These are phyloP conservation scores for Paecilomyces formosus DNA, from an alignment of 2,329 filamentous ascomycete genomes.

Conservation along the genomic window DNA sequence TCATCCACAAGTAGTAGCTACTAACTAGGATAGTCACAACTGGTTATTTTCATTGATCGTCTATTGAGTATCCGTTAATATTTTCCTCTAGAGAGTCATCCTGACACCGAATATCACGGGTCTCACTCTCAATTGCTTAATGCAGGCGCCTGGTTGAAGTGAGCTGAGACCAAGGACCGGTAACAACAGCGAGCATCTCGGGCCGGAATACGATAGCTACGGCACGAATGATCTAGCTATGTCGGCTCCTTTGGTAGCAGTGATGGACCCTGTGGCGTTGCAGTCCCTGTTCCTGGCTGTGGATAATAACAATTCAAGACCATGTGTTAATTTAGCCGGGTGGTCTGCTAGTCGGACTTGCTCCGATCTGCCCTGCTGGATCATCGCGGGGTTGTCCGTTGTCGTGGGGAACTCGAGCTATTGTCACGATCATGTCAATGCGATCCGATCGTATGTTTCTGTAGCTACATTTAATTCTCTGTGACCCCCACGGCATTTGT, in stretches of 20 bases:
- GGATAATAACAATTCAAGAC: too few species aligned
- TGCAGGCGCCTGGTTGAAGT: too few species aligned
- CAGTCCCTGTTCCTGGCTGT: not conserved
- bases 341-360: not conserved
- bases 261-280: not conserved
- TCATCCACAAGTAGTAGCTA: too few species aligned
- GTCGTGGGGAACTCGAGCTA: not conserved
- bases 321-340: not conserved
- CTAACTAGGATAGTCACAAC: too few species aligned
- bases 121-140: too few species aligned
- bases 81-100: too few species aligned
- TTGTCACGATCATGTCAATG: not conserved
- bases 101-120: too few species aligned
- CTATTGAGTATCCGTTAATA: too few species aligned
- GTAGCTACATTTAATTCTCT: not conserved
- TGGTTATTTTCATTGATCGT: too few species aligned
- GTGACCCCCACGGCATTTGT: not conserved
- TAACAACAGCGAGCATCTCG: not conserved
- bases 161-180: too few species aligned
- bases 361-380: not conserved
- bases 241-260: not conserved
- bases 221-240: too few species aligned
- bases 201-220: not conserved
- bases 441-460: not conserved
- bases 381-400: not conserved